Evolutionary conservation across 2,329 filamentous ascomycete species (phyloP), one percentile per base, ranked within the genome.

Genomic region (Hymenoscyphus repandus): DNA sequence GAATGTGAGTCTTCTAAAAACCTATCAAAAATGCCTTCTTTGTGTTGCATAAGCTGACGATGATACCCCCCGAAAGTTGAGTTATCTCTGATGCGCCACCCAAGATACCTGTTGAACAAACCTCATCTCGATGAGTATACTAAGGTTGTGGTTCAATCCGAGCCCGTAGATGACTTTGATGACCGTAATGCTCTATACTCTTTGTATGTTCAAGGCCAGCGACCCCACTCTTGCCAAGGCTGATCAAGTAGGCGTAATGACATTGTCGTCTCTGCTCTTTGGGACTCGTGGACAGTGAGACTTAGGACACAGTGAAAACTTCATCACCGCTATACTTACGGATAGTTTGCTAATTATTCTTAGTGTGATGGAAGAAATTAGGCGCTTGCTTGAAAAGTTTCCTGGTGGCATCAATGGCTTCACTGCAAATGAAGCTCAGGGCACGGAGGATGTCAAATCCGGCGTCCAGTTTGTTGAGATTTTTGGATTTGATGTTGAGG

Each of bases 131-230:
- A 55, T 3, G 68, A 66, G 40, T 58, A 65, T 15, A 54, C 47
- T 1, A 55, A 60, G 15, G 54, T 66, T 22, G 58, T 53, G 1
- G 30, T n/a, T 17, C 60, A 57, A 15, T 60, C 61, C 0, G 55
- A 65, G n/a, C 68, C 68, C 1, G 55, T 51, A n/a, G 62, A 66
- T 36, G 66, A 69, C 37, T 68, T 61, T 34, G 65, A 68, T 31
- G 66, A 66, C 47, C 57, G 67, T 4, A 66, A 64, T 46, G 60
- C 59, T 5, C 55, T 70, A 11, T 70, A 70, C 53, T 57, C 60
- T 1, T 17, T 49, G 41, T 45, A 45, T 15, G 48, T 39, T n/a
- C 32, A 37, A 4, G 22, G 22, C 32, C 34, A 17, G 15, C 22
- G 20, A 20, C 39, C 1, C 6, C 39, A 27, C 39, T 20, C 10